Conservation (phyloP, 2,329 filamentous ascomycete species). For the Sclerotinia glacialis region DNA sequence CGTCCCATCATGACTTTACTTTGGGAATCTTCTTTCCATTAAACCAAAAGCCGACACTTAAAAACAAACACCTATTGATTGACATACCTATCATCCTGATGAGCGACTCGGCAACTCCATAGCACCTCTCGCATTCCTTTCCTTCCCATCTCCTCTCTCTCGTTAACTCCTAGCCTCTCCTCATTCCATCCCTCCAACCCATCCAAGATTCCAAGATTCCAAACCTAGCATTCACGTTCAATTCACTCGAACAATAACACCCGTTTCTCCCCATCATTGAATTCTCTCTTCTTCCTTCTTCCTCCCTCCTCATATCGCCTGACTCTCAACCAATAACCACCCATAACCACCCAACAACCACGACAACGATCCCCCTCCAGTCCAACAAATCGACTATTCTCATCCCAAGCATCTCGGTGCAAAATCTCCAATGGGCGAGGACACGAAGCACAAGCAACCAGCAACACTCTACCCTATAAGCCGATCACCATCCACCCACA, state of each 20-base stretch:
- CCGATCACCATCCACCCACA: background rate
- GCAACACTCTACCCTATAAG: background rate
- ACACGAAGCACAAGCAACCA: too few species aligned
- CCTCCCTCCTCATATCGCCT: too few species aligned
- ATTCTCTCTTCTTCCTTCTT: background rate
- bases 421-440: background rate
- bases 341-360: background rate
- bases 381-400: background rate
- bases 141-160: too few species aligned
- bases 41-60: background rate
- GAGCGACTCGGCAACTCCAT: background rate
- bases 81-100: too few species aligned
- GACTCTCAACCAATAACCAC: background rate
- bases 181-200: too few species aligned
- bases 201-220: too few species aligned
- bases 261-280: background rate
- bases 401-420: too few species aligned
- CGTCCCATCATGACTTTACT: background rate
- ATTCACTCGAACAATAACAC: too few species aligned
- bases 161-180: too few species aligned
- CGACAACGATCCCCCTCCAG: too few species aligned
- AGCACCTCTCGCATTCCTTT: background rate
- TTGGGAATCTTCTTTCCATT: background rate
- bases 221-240: background rate
- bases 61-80: background rate